These are phyloP conservation scores for Thermoascus crustaceus DNA, from an alignment of 2,329 filamentous ascomycete species.

Conservation along the genomic window DNA sequence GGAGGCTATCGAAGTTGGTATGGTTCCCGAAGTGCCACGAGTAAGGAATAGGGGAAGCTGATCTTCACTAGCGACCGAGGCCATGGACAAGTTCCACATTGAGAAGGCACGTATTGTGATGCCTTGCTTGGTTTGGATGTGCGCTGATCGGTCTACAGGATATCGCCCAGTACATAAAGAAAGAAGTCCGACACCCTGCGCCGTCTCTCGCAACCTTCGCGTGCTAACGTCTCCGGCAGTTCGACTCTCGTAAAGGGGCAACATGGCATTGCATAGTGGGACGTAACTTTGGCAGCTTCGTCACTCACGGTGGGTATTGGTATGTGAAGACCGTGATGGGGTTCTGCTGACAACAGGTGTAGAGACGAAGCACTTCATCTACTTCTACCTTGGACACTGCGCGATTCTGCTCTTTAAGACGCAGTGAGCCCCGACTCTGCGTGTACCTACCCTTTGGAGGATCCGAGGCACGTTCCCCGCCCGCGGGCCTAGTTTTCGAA, in stretches of 20 bases:
- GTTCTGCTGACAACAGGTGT: conserved; percentile 14
- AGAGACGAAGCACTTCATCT: conserved; percentile 99
- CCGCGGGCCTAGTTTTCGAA: not conserved
- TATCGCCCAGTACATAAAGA: conserved; percentile 93
- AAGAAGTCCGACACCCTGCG: conserved; percentile 54
- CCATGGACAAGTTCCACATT: conserved; percentile 63
- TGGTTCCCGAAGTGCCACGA: conserved; percentile 25
- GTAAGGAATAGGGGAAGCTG: conserved; percentile 15
- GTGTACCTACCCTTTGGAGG: not conserved
- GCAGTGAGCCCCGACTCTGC: conserved; percentile 51
- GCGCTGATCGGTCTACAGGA: too few relatives aligned
- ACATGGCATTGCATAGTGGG: conserved; percentile 99
- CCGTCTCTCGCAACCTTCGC: conserved; percentile 6
- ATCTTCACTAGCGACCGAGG: conserved; percentile 52
- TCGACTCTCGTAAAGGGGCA: conserved; percentile 91
- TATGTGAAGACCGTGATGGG: too few relatives aligned
- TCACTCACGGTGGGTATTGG: conserved; percentile 80
- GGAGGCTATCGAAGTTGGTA: conserved; percentile 93
- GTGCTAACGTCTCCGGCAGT: conserved; percentile 48
- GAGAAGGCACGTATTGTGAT: conserved; percentile 53
- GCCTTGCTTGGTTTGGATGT: too few relatives aligned
- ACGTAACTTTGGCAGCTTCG: conserved; percentile 97
- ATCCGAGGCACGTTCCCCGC: not conserved
- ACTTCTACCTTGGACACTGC: conserved; percentile 98
- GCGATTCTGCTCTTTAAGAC: conserved; percentile 99